Percentiles rank a stretch among this genome's conserved stretches.
phyloP scores from a whole-genome alignment of 768 basidiomycete genomes.

The Naganishia vaughanmartiniae region DNA sequence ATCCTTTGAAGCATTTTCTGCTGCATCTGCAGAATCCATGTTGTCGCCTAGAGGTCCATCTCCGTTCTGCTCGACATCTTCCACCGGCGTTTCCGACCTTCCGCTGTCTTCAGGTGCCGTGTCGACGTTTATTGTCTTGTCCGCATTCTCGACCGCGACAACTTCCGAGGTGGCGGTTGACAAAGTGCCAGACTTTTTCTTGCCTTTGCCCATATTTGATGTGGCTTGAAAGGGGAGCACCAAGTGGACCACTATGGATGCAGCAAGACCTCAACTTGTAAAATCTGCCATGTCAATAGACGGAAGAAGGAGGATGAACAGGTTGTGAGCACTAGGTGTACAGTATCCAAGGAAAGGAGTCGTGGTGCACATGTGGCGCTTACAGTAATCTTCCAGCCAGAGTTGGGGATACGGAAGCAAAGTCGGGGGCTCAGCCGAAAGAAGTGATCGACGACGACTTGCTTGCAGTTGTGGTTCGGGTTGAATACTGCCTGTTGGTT shows the following conservation, averaged over 20 bases:
- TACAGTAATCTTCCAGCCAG: background rate
- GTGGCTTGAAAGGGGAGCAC: background rate
- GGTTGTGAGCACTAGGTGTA: background rate
- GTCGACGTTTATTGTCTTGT: background rate
- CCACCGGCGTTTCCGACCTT: background rate
- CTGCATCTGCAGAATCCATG: background rate
- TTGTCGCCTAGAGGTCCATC: background rate
- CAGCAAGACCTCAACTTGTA: background rate
- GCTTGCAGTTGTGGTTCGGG: background rate
- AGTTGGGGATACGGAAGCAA: background rate
- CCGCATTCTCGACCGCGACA: background rate
- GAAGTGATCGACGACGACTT: background rate
- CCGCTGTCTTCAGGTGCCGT: background rate
- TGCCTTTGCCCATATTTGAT: slow-evolving; percentile 16
- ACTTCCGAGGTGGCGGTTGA: background rate
- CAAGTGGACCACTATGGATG: background rate
- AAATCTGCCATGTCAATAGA: too few species aligned
- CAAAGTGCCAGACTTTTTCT: slow-evolving; percentile 10
- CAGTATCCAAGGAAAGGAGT: background rate
- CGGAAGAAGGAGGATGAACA: background rate
- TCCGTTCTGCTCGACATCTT: background rate
- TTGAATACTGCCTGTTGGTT: too few species aligned
- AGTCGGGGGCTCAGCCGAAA: background rate
- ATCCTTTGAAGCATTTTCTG: background rate
- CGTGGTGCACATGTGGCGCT: background rate